phyloP scores from a whole-genome alignment of 257 asterid species.

The Penstemon barbatus region DNA sequence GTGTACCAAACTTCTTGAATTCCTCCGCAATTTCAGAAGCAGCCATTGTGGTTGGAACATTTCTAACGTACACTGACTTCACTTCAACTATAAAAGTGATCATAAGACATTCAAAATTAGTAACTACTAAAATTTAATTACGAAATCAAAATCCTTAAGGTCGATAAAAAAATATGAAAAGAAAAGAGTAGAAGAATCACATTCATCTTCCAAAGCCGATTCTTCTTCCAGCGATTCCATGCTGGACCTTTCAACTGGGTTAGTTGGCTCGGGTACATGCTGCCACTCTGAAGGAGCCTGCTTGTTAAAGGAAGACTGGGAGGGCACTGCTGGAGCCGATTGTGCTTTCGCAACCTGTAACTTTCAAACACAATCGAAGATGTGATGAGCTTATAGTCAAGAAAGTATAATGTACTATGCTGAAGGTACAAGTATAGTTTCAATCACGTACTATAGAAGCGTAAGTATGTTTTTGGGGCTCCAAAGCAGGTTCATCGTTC shows the following conservation, averaged over 20 bases:
- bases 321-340: constrained; percentile 45
- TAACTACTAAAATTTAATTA: neutral
- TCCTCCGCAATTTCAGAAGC: constrained; percentile 91
- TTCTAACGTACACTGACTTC: constrained; percentile 90
- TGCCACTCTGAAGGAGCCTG: constrained; percentile 63
- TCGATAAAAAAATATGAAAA: constrained; percentile 8
- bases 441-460: constrained; percentile 85
- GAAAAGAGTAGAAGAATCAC: constrained; percentile 36
- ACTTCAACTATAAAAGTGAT: constrained; percentile 61
- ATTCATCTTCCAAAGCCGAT: constrained; percentile 72
- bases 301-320: constrained; percentile 48
- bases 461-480: constrained; percentile 90
- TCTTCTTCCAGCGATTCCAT: constrained; percentile 63
- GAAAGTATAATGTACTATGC: constrained; percentile 2
- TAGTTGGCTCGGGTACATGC: constrained; percentile 50
- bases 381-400: constrained; percentile 21
- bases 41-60: constrained; percentile 87
- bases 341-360: constrained; percentile 77
- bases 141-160: constrained; percentile 3
- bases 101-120: constrained; percentile 15
- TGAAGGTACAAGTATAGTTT: constrained; percentile 21
- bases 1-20: constrained; percentile 87
- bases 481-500: constrained; percentile 63
- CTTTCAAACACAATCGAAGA: constrained; percentile 24
- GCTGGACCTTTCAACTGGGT: constrained; percentile 54